Evolutionary conservation across 352 stramenopile genomes (phyloP).

Genomic region (Globisporangium alternatum): DNA sequence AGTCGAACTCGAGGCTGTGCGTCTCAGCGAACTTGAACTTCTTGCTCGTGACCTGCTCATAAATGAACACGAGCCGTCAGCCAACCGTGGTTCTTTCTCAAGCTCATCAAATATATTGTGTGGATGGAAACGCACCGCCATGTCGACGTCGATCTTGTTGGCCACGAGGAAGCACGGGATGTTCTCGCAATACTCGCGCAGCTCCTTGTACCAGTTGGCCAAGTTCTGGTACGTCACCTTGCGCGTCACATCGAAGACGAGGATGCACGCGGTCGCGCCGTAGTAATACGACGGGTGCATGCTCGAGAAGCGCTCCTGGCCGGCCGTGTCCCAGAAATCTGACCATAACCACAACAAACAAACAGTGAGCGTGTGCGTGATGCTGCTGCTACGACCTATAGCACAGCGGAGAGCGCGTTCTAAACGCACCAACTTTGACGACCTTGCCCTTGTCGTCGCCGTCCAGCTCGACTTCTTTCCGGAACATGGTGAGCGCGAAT

Average conservation of each 20-base stretch:
- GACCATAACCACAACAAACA: neutral
- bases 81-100: too few species aligned
- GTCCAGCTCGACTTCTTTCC: conserved; percentile 87
- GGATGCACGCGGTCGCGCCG: conserved; percentile 90
- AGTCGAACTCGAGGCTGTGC: conserved; percentile 93
- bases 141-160: conserved; percentile 97
- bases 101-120: neutral
- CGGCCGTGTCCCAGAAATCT: conserved; percentile 97
- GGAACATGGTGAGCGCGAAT: conserved; percentile 94
- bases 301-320: conserved; percentile 94
- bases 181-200: conserved; percentile 90
- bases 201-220: conserved; percentile 89
- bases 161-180: conserved; percentile 94
- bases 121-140: conserved; percentile 53
- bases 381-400: too few species aligned
- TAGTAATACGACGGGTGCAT: conserved; percentile 97
- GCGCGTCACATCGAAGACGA: conserved; percentile 95
- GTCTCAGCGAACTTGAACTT: conserved; percentile 95
- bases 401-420: too few species aligned
- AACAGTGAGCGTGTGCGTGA: neutral
- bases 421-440: conserved; percentile 59
- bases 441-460: conserved; percentile 45
- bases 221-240: conserved; percentile 96
- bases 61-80: neutral
- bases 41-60: conserved; percentile 90